Evolutionary conservation across 345 rosid genomes (phyloP), one percentile per base, ranked within the genome.

Genomic region (Litchi chinensis): DNA sequence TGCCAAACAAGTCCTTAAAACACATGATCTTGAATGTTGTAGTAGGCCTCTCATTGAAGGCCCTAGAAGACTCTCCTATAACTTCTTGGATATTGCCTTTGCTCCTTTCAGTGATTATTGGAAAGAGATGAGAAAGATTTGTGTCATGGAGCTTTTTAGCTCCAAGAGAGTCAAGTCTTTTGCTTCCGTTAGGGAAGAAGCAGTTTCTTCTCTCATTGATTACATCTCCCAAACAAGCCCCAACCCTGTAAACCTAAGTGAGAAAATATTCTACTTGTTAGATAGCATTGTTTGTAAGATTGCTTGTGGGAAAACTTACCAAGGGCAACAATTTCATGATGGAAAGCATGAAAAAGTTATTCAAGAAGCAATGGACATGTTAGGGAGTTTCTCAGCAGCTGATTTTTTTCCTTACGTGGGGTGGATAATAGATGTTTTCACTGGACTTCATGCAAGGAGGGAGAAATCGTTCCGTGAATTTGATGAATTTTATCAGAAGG

Each of bases 21-120:
- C 26, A 59, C 64, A 59, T 59, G 64, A 59, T 59, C 64, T 21
- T 19, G 64, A 59, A 59, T 59, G 64, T 59, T 59, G 64, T 16
- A 59, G 64, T 5, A 59, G 64, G 3, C 64, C 64, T 59, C 64
- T 59, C 64, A 59, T 5, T 19, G 9, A 59, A 59, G 64, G 64
- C 64, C 64, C 64, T 21, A 59, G 26, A 21, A 59, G 64, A 59
- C 64, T 59, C 64, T 59, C 64, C 10, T 59, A 59, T 5, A 59
- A 59, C 22, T 59, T 59, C 64, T 59, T 21, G 26, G 64, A 59
- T 21, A 59, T 59, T 21, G 64, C 19, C 5, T 59, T 59, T 59
- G 5, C 64, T 59, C 28, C 64, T 16, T n/a, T 15, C 1, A n/a
- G 26, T 59, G 64, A 59, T 59, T 59, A 59, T 21, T 59, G 64